Evolutionary conservation across 768 basidiomycete species (phyloP).

Genomic region (Macrolepiota fuliginosa): DNA sequence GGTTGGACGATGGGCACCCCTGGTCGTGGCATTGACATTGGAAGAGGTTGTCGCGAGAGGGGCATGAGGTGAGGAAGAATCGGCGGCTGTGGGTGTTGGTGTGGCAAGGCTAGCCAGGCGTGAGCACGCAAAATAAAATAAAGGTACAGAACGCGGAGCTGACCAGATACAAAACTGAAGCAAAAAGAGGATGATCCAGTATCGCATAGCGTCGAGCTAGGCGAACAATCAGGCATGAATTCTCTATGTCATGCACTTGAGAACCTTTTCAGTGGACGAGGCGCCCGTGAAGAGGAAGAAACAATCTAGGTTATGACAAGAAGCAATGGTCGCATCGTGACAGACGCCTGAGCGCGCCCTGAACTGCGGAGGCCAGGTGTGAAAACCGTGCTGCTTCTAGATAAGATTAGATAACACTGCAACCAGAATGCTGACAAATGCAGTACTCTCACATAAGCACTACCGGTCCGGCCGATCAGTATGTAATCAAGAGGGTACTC

Average conservation of each 20-base stretch:
- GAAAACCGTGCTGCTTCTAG: background rate
- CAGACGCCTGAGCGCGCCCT: background rate
- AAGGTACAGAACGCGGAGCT: background rate
- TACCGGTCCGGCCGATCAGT: too few species aligned
- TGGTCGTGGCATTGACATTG: background rate
- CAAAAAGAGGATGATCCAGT: constrained; percentile 7
- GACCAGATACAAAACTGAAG: constrained; percentile 9
- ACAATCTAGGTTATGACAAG: background rate
- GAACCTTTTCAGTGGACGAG: background rate
- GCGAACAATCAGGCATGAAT: background rate
- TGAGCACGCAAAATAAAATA: background rate
- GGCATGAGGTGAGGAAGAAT: background rate
- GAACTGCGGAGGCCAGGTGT: background rate
- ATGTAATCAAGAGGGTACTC: background rate
- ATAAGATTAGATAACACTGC: constrained; percentile 3
- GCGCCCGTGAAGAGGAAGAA: background rate
- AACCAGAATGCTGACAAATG: background rate
- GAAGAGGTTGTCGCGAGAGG: background rate
- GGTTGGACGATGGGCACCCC: constrained; percentile 7
- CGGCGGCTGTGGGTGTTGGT: background rate
- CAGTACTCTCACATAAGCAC: too few species aligned
- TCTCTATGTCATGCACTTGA: background rate
- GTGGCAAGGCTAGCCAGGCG: background rate
- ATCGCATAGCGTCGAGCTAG: constrained; percentile 1
- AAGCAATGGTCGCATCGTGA: background rate